Base-by-base conservation (phyloP, 1,284 basidiomycete species). In the Ceraceosorus guamensis region DNA sequence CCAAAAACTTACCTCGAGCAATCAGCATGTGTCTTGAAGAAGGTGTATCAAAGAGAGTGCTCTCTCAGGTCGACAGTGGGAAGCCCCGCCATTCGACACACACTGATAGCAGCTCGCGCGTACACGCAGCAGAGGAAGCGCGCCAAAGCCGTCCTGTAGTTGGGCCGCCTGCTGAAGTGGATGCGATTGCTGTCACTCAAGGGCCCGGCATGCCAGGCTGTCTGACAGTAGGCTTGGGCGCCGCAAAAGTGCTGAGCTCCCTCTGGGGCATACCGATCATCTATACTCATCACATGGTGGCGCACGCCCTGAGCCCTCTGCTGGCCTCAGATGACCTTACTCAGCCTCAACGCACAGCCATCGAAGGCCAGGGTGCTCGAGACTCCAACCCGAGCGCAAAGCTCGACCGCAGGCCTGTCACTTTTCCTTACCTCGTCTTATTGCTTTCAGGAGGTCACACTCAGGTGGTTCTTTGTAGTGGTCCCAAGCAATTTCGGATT, bases 361-460 rank as follows among this genome's bases (percentile, higher is more conserved):
- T 24, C 24, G 24, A 24, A 1, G 24, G 24, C 24, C 24, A 24
- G 24, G 24, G 24, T 24, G 24, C 24, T 24, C 24, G 3, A 3
- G 24, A 24, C 24, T 24, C 13, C 5, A 6, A 8, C 4, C 3
- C 48, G 39, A 16, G 11, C 8, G 37, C n/a, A 43, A 37, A 2
- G 8, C 0, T 13, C 5, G 14, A 14, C 39, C 31, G 30, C 34
- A n/a, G 16, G 33, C 7, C 49, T 11, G 31, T 56, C 18, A 11
- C 24, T 10, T 73, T 75, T 43, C 73, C 73, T 2, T 76, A 71
- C 53, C 46, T 76, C 33, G 66, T 67, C 0, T 56, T 75, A 32
- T 63, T 76, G n/a, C 61, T 73, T 0, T 73, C 70, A 1, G 73
- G 73, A 0, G 73, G 73, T 3, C 73, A 76, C 50, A 73, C 72